A percentile compares a stretch with the other conserved stretches of the same genome.
Evolutionary conservation across 805 yeast species (phyloP).

Genomic region (Saccharomycopsis fermentans): DNA sequence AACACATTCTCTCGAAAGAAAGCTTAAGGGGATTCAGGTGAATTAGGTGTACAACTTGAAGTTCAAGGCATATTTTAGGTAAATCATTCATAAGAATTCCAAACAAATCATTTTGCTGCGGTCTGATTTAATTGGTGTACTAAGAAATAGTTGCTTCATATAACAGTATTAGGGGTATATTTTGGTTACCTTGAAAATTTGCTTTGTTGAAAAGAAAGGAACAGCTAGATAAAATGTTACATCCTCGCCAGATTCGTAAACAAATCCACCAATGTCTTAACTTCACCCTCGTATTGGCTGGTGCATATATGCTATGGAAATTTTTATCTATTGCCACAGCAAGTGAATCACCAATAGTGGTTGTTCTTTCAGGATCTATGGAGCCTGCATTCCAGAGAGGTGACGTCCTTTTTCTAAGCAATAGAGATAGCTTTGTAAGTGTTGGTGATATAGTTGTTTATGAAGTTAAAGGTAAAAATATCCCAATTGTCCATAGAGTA

Average conservation of each 20-base stretch:
- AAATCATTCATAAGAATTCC: no score
- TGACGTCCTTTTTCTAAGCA: constrained; percentile 86
- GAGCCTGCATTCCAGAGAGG: constrained; percentile 99
- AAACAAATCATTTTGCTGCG: no score
- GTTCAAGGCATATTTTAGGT: no score
- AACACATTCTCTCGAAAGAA: no score
- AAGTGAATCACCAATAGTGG: constrained; percentile 90
- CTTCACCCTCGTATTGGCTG: constrained; percentile 69
- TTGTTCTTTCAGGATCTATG: constrained; percentile 96
- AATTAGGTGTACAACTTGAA: no score
- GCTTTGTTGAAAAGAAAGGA: not conserved
- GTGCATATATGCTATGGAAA: constrained; percentile 91
- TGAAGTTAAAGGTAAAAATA: constrained; percentile 63
- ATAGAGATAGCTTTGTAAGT: constrained; percentile 51
- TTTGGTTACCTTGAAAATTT: not conserved
- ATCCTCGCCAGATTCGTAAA: constrained; percentile 18
- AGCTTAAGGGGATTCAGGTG: no score
- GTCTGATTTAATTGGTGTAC: no score
- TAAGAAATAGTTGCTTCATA: no score
- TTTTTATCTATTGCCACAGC: constrained; percentile 64
- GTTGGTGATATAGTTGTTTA: constrained; percentile 95
- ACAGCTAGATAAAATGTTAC: constrained; percentile 5
- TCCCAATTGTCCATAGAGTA: constrained; percentile 97
- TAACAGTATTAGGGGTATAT: no score
- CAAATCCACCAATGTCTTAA: constrained; percentile 33